Base-by-base conservation (phyloP, 345 rosid genomes). In the Xanthoceras sorbifolium region DNA sequence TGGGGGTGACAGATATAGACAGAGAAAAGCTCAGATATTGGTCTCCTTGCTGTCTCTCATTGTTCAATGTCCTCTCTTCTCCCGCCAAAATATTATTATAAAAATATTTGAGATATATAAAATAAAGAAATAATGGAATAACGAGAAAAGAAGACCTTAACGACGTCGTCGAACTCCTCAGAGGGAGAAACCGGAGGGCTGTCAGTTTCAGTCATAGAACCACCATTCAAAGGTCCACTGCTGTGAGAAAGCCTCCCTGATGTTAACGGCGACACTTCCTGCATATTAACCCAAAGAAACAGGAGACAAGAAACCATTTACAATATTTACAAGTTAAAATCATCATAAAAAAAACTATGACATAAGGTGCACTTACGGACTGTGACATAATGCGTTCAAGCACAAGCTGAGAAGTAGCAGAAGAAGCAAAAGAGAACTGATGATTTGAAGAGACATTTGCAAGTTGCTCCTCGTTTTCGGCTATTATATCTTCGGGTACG, bases 381-480 rank as follows among this genome's bases (percentile, higher is more conserved):
- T 93, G 99, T 26, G 97, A 91, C 98, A 93, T 90, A 55, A 95
- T 95, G 76, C 98, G 99, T 50, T 95, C 99, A 15, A 95, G 98
- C 68, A 95, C 90, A 65, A 93, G 92, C 85, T 95, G 99, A 32
- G 98, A 90, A 64, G 94, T 90, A 34, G 94, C 90, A 6, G 94
- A 87, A 26, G 95, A 88, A 72, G 89, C 84, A 46, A 89, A 89
- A 20, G 98, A 86, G 82, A 88, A 89, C 84, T 86, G 97, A 64
- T 80, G 28, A 10, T 17, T 50, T 50, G 55, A 50, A 50, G 55
- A 50, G 0, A 50, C 55, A 17, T 17, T 50, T 17, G 73, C 17
- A 20, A 62, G 26, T 12, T 69, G 78, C 32, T 82, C 88, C 3
- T 76, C 85, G 12, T 76, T 20, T 66, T 83, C 87, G 22, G 80